Evolutionary conservation across 1,139 yeast genomes (phyloP).

Genomic region (Suhomyces yuchorum): DNA sequence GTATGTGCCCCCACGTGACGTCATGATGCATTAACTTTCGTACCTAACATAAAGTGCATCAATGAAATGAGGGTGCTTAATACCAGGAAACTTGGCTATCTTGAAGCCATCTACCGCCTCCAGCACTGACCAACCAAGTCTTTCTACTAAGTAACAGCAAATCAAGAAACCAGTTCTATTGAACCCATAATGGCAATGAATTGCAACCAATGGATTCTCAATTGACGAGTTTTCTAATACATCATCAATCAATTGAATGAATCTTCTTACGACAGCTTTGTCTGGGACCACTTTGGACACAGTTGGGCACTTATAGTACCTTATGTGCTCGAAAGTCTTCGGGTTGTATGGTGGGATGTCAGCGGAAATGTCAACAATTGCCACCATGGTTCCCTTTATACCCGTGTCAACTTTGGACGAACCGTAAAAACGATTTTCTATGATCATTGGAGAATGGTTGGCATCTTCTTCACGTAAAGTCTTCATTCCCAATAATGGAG

Average conservation of each 20-base stretch:
- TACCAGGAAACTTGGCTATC: slow-evolving; percentile 66
- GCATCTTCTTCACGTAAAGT: slow-evolving; percentile 68
- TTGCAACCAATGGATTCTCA: slow-evolving; percentile 51
- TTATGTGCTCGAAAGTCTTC: slow-evolving; percentile 49
- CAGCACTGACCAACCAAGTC: slow-evolving; percentile 57
- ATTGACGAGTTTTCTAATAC: slow-evolving; percentile 33
- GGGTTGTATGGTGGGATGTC: slow-evolving; percentile 80
- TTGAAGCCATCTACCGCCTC: slow-evolving; percentile 67
- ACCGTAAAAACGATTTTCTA: slow-evolving; percentile 51
- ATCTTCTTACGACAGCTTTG: slow-evolving; percentile 56
- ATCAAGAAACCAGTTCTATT: slow-evolving; percentile 77
- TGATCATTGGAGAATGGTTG: slow-evolving; percentile 56
- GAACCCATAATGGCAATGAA: slow-evolving; percentile 83
- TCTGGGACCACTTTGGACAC: slow-evolving; percentile 80
- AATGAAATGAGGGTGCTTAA: slow-evolving; percentile 75
- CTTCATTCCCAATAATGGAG: slow-evolving; percentile 71
- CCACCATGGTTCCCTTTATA: slow-evolving; percentile 45
- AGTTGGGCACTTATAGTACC: slow-evolving; percentile 72
- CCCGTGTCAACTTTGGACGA: slow-evolving; percentile 25
- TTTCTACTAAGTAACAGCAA: slow-evolving; percentile 68
- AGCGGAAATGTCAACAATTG: slow-evolving; percentile 72
- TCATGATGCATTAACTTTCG: slow-evolving; percentile 24
- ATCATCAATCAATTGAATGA: slow-evolving; percentile 55
- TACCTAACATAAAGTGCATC: slow-evolving; percentile 74
- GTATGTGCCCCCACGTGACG: slow-evolving; percentile 1